Conservation (phyloP, 805 yeast genomes). For the Barnettozyma salicaria region DNA sequence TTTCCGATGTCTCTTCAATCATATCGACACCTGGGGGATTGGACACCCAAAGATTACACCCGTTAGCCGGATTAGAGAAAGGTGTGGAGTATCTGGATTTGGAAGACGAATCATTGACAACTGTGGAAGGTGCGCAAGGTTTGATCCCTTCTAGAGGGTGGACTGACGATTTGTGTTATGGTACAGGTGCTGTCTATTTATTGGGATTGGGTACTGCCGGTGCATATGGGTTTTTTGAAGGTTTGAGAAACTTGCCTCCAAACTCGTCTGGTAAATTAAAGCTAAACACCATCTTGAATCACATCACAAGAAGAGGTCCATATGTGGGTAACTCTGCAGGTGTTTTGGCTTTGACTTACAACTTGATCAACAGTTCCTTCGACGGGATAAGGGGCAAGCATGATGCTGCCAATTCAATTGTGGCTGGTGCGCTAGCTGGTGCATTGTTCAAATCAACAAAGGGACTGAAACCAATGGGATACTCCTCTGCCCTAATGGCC, state of each 20-base stretch:
- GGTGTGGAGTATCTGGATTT: conserved; percentile 87
- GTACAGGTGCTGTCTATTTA: conserved; percentile 91
- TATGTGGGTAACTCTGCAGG: conserved; percentile 94
- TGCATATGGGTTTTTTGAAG: conserved; percentile 79
- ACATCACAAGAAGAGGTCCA: conserved; percentile 93
- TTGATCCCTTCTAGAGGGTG: conserved; percentile 94
- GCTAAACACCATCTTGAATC: conserved; percentile 84
- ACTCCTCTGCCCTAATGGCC: conserved; percentile 80
- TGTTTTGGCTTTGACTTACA: conserved; percentile 84
- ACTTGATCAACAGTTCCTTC: conserved; percentile 71
- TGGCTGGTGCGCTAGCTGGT: conserved; percentile 89
- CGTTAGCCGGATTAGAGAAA: conserved; percentile 85
- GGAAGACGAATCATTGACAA: conserved; percentile 72
- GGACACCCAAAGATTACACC: conserved; percentile 75
- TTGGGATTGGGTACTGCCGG: conserved; percentile 89
- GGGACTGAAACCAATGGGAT: conserved; percentile 84
- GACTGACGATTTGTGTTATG: conserved; percentile 96
- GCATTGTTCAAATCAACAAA: conserved; percentile 82
- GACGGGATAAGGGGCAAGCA: conserved; percentile 84
- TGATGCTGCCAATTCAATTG: conserved; percentile 77
- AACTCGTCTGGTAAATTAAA: conserved; percentile 74
- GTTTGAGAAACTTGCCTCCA: conserved; percentile 69
- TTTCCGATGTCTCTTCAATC: conserved; percentile 56
- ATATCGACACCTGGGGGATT: conserved; percentile 55
- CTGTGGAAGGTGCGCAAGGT: conserved; percentile 86